Base-by-base conservation (phyloP, 345 rosid genomes). In the Dipteronia dyeriana region DNA sequence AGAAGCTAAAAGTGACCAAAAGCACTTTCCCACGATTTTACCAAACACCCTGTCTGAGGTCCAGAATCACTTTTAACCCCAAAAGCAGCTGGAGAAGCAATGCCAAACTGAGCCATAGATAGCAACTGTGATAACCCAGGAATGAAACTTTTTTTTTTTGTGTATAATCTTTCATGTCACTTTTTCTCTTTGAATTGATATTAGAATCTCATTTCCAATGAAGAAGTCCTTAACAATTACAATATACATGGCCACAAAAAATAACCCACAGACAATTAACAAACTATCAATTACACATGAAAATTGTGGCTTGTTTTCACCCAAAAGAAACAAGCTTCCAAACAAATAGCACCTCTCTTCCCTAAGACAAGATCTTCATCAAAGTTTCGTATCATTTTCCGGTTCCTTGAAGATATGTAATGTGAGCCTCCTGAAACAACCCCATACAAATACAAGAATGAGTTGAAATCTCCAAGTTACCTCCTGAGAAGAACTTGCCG, bases 161-260 rank as follows among this genome's bases (percentile, higher is more conserved):
- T 12, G 76, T 75, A 70, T 66, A 78, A 75, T 25, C 65, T 78
- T 53, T 71, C 66, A 56, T n/a, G 56, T 34, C 38, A 34, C 38
- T 34, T 34, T 64, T 45, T 25, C 22, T 34, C 66, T 66, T 77
- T 65, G 49, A 61, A 75, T 20, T 53, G 65, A 74, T 23, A 67
- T 66, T 68, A 73, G 39, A 76, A 69, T 75, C 76, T 71, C 45
- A 75, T 70, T 62, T 59, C 68, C 64, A 79, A 75, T 79, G 73
- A 73, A 59, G 78, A 66, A 80, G 73, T 69, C 79, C 56, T 62
- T 26, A 64, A 79, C 68, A 80, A 79, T 85, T 76, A 74, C 79
- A 82, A 75, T 82, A 74, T 86, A 84, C 86, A 84, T 71, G 75
- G 65, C 45, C 76, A 38, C 75, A 76, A 20, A 19, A 74, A 38